phyloP scores from a whole-genome alignment of 768 basidiomycete species.

The Hericium coralloides region DNA sequence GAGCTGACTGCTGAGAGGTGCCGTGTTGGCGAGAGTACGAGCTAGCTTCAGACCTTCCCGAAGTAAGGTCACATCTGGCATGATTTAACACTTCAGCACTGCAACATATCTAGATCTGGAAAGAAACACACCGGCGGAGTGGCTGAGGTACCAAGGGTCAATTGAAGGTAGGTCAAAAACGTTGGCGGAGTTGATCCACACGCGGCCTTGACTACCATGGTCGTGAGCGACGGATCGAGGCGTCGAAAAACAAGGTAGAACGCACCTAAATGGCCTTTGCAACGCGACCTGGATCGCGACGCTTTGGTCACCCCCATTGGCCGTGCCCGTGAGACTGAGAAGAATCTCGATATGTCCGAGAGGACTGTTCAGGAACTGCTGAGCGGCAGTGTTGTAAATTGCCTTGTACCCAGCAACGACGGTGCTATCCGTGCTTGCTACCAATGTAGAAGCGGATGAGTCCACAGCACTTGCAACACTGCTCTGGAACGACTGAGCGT shows the following conservation, averaged over 20 bases:
- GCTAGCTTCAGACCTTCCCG: conserved; percentile 57
- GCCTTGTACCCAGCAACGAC: conserved; percentile 48
- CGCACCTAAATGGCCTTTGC: conserved; percentile 51
- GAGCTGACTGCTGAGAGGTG: conserved; percentile 39
- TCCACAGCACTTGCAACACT: conserved; percentile 24
- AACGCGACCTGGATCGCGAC: conserved; percentile 56
- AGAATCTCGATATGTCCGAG: conserved; percentile 54
- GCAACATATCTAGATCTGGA: no score
- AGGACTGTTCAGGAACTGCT: conserved; percentile 29
- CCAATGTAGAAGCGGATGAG: conserved; percentile 27
- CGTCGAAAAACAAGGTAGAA: neutral
- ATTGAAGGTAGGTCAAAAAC: conserved; percentile 54
- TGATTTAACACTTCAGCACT: no score
- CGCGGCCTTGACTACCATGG: conserved; percentile 39
- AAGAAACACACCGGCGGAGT: conserved; percentile 35
- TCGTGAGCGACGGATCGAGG: neutral
- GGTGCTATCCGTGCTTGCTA: conserved; percentile 32
- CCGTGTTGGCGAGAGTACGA: conserved; percentile 41
- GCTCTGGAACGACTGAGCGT: conserved; percentile 24
- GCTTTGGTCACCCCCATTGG: conserved; percentile 27
- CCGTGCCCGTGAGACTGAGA: conserved; percentile 30
- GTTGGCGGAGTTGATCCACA: conserved; percentile 51
- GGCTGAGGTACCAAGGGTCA: conserved; percentile 58
- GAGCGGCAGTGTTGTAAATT: conserved; percentile 36
- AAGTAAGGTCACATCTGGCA: conserved; percentile 34